These are phyloP conservation scores for Aspergillaceae sp. DNA, from an alignment of 2,329 filamentous ascomycete species.

Conservation along the genomic window DNA sequence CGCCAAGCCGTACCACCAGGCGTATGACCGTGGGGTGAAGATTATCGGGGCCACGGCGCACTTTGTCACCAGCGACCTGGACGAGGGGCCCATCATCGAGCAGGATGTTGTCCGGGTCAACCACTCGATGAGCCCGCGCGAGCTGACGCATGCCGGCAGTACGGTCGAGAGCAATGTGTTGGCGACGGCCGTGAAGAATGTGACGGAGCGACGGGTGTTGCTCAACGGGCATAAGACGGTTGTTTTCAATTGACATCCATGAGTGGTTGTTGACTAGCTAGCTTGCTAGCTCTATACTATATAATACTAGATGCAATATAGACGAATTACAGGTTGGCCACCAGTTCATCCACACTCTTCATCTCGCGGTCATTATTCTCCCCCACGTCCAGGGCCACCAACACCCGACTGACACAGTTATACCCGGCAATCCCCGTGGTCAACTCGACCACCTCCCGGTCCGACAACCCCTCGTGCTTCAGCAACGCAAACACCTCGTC, in stretches of 20 bases:
- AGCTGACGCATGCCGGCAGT: conserved; percentile 68
- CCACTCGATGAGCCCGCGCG: conserved; percentile 66
- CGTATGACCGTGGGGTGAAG: conserved; percentile 77
- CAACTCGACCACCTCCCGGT: conserved; percentile 72
- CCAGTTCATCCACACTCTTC: conserved; percentile 60
- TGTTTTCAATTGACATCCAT: conserved; percentile 50
- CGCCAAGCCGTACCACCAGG: conserved; percentile 81
- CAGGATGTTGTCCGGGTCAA: conserved; percentile 70
- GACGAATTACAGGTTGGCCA: conserved; percentile 22
- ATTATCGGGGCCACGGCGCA: conserved; percentile 81
- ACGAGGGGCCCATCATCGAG: conserved; percentile 83
- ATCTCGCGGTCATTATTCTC: conserved; percentile 45
- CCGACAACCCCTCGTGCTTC: conserved; percentile 50
- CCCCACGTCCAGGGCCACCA: conserved; percentile 67
- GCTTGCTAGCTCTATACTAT: background rate
- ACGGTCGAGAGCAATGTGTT: conserved; percentile 79
- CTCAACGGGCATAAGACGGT: conserved; percentile 73
- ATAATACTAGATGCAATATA: background rate
- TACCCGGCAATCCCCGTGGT: conserved; percentile 80
- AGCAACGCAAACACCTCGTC: conserved; percentile 59
- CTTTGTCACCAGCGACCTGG: conserved; percentile 75
- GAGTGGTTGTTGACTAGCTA: too few species aligned
- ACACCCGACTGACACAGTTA: conserved; percentile 77
- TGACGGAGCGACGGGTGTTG: conserved; percentile 68
- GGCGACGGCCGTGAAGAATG: conserved; percentile 75